Conservation (phyloP, 2,329 filamentous ascomycete genomes). For the Mycogone perniciosa region DNA sequence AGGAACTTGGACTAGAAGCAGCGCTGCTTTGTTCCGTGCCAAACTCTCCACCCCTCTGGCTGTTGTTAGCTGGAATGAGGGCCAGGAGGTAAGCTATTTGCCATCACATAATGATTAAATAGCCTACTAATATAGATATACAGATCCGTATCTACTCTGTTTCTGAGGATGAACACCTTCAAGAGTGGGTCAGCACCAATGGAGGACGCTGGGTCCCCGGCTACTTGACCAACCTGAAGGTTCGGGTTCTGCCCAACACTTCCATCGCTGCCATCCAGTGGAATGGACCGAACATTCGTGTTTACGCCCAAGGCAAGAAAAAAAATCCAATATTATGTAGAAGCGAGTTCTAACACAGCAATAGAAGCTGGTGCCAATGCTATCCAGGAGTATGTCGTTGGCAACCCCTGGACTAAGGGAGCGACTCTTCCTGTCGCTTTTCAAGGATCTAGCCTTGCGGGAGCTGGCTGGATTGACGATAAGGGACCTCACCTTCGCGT, state of each 20-base stretch:
- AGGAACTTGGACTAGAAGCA: background rate
- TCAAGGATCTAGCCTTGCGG: constrained; percentile 1
- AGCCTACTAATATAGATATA: background rate
- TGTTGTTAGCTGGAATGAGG: constrained; percentile 3
- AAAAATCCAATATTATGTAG: background rate
- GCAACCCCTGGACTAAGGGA: constrained; percentile 1
- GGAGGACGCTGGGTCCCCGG: background rate
- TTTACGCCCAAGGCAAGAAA: constrained; percentile 4
- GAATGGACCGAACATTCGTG: background rate
- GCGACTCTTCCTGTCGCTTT: constrained; percentile 1
- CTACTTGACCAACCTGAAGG: background rate
- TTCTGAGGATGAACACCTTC: background rate
- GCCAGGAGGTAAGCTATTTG: background rate
- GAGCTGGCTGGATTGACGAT: background rate
- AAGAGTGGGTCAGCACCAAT: constrained; percentile 1
- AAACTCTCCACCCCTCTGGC: constrained; percentile 3
- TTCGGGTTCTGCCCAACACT: background rate
- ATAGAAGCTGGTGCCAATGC: background rate
- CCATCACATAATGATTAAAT: background rate
- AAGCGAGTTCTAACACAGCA: background rate
- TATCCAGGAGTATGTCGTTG: constrained; percentile 2
- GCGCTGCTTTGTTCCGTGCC: background rate
- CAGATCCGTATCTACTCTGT: constrained; percentile 3
- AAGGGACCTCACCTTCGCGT: background rate
- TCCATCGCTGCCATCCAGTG: constrained; percentile 5